These are phyloP conservation scores for Leccinum subgranulosum DNA, from an alignment of 768 basidiomycete species.

Conservation along the genomic window DNA sequence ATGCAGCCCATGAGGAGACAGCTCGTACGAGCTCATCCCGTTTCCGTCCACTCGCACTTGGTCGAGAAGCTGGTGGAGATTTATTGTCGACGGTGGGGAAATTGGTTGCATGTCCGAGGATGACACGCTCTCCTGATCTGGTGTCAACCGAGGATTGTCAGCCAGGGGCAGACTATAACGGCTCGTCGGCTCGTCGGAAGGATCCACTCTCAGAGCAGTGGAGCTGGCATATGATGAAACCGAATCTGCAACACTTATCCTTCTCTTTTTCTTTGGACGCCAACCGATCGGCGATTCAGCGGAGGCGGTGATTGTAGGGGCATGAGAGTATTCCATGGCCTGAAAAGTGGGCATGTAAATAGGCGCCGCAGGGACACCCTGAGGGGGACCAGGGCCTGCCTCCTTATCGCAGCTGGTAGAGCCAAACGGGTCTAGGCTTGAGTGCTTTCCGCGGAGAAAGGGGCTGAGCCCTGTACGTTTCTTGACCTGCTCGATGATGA, in stretches of 20 bases:
- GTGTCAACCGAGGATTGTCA: conserved; percentile 32
- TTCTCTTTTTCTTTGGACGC: conserved; percentile 34
- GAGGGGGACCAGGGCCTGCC: conserved; percentile 27
- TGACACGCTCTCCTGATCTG: conserved; percentile 31
- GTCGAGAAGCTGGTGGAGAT: conserved; percentile 28
- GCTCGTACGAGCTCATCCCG: conserved; percentile 27
- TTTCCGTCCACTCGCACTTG: conserved; percentile 22
- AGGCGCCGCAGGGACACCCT: conserved; percentile 24
- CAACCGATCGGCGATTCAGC: conserved; percentile 27
- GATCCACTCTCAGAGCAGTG: conserved; percentile 22
- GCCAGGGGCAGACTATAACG: conserved; percentile 20
- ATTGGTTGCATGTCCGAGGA: conserved; percentile 34
- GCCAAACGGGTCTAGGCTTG: conserved; percentile 48
- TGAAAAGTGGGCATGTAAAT: conserved; percentile 41
- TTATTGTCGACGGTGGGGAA: conserved; percentile 29
- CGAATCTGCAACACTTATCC: conserved; percentile 35
- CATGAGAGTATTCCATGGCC: conserved; percentile 37
- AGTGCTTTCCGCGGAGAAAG: conserved; percentile 50
- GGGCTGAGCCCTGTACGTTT: conserved; percentile 45
- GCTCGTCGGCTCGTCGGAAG: conserved; percentile 21
- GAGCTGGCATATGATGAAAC: conserved; percentile 34
- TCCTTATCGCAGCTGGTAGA: conserved; percentile 37
- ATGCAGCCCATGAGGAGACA: conserved; percentile 18
- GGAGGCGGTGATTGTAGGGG: conserved; percentile 30
- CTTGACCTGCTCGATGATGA: conserved; percentile 47